Evolutionary conservation across 371 early-diverging fungal genomes (phyloP).

Genomic region (Mortierella sp.): DNA sequence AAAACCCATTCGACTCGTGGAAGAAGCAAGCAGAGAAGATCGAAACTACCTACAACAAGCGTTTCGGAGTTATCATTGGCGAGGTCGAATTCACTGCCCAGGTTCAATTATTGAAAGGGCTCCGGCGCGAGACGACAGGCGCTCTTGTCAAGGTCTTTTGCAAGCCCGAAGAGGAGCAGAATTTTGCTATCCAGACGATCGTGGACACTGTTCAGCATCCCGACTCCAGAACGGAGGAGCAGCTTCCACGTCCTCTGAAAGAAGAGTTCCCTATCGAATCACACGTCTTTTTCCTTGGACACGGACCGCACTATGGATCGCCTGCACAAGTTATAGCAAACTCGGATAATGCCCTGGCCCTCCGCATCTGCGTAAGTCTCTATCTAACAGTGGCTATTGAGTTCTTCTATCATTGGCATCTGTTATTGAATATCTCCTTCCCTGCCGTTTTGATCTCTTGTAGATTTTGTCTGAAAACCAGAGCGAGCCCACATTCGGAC

Average conservation of each 20-base stretch:
- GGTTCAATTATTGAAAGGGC: slow-evolving; percentile 75
- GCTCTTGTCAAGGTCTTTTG: slow-evolving; percentile 87
- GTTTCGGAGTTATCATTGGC: slow-evolving; percentile 75
- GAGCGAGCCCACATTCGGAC: slow-evolving; percentile 68
- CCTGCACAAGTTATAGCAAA: slow-evolving; percentile 78
- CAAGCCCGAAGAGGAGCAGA: slow-evolving; percentile 67
- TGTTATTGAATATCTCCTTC: not conserved
- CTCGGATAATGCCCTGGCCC: slow-evolving; percentile 60
- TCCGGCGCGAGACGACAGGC: slow-evolving; percentile 82
- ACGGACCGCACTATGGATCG: slow-evolving; percentile 72
- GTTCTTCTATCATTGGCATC: not conserved
- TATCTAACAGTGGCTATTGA: slow-evolving; percentile 1
- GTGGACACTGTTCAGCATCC: slow-evolving; percentile 68
- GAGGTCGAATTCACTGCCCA: slow-evolving; percentile 75
- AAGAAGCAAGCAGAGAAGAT: slow-evolving; percentile 67
- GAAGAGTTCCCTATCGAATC: slow-evolving; percentile 77
- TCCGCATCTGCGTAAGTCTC: slow-evolving; percentile 54
- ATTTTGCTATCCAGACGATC: slow-evolving; percentile 77
- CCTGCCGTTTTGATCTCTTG: not conserved
- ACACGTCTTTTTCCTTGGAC: slow-evolving; percentile 76
- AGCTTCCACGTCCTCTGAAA: slow-evolving; percentile 61
- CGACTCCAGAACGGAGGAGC: slow-evolving; percentile 79
- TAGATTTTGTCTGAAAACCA: slow-evolving; percentile 43
- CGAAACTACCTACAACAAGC: slow-evolving; percentile 65
- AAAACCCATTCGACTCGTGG: slow-evolving; percentile 62